Evolutionary conservation across 306 rosid genomes (phyloP).

Genomic region (Cucumis sativus): Cucumber_9930_V3 NC_026658.2:18031501-18032000

Average conservation of each 20-base stretch:
- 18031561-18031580: not conserved
- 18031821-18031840: slow-evolving; percentile 38
- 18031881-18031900: slow-evolving; percentile 62
- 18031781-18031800: slow-evolving; percentile 35
- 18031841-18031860: slow-evolving; percentile 42
- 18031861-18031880: slow-evolving; percentile 44
- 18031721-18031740: slow-evolving; percentile 59
- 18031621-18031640: slow-evolving; percentile 21
- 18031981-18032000: not conserved
- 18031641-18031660: slow-evolving; percentile 66
- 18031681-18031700: slow-evolving; percentile 23
- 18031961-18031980: slow-evolving; percentile 17
- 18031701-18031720: not conserved
- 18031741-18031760: slow-evolving; percentile 46
- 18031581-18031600: not conserved
- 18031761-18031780: not conserved
- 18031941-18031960: slow-evolving; percentile 20
- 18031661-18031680: slow-evolving; percentile 32
- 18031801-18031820: slow-evolving; percentile 98
- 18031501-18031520: not conserved
- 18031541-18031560: not conserved
- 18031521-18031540: not conserved
- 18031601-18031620: not conserved
- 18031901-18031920: slow-evolving; percentile 71
- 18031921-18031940: slow-evolving; percentile 40